Conservation (phyloP, 2,329 filamentous ascomycete genomes). For the Boeremia exigua region DNA sequence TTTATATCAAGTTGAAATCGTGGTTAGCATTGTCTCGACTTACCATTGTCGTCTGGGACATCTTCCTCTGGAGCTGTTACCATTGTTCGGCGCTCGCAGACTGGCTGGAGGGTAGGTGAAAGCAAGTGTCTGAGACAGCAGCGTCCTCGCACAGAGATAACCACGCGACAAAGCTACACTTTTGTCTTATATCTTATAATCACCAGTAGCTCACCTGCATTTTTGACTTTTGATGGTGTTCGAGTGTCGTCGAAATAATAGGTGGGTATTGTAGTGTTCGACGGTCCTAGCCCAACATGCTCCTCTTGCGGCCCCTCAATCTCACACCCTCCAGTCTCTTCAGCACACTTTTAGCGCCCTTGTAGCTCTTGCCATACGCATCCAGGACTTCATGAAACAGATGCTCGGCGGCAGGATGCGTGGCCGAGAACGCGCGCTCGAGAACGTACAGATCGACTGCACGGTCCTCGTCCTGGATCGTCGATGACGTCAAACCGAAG, state of each 20-base stretch:
- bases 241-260: neutral
- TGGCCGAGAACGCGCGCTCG: conserved; percentile 92
- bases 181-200: too few relatives aligned
- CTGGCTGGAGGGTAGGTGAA: neutral
- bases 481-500: conserved; percentile 87
- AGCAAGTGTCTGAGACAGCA: neutral
- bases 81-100: neutral
- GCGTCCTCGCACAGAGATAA: neutral
- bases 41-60: neutral
- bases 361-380: conserved; percentile 76
- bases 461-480: conserved; percentile 84
- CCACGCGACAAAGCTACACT: neutral
- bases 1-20: neutral
- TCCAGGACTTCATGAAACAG: conserved; percentile 76
- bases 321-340: conserved; percentile 89
- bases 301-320: conserved; percentile 92
- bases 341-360: conserved; percentile 75
- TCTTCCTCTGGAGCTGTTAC: neutral
- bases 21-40: conserved; percentile 6
- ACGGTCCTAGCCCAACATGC: conserved; percentile 80
- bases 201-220: neutral
- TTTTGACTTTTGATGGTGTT: too few relatives aligned
- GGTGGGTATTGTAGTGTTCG: conserved; percentile 5
- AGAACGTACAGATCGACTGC: conserved; percentile 96
- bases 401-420: conserved; percentile 83